Conservation (phyloP, 2,329 filamentous ascomycete species). For the Penicillium psychrosexuale region DNA sequence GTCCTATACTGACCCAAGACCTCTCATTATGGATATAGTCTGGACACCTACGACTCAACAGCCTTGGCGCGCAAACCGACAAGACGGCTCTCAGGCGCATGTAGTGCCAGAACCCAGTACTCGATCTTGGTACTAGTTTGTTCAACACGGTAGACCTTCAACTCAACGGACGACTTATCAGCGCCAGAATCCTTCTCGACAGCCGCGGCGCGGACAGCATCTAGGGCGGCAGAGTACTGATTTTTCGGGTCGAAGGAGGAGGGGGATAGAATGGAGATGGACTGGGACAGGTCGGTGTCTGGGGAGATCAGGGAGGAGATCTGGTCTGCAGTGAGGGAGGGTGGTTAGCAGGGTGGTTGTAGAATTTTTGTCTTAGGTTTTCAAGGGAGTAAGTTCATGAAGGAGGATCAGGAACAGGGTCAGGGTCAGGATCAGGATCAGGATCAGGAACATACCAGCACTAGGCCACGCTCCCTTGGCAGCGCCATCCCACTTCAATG, state of each 20-base stretch:
- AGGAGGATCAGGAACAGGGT: not conserved
- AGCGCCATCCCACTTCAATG: conserved; percentile 55
- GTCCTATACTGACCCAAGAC: not conserved
- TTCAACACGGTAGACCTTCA: conserved; percentile 71
- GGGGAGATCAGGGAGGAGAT: conserved; percentile 63
- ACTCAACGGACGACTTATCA: conserved; percentile 48
- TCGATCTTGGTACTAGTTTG: conserved; percentile 64
- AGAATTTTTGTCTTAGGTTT: not conserved
- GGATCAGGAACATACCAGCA: conserved; percentile 26
- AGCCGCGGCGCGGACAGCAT: conserved; percentile 55
- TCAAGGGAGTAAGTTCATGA: not conserved
- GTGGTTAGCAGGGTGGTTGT: conserved; percentile 10
- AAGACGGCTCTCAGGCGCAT: conserved; percentile 58
- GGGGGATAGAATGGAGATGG: conserved; percentile 62
- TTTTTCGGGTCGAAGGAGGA: conserved; percentile 70
- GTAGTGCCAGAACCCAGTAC: conserved; percentile 73
- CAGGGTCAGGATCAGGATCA: too few species aligned
- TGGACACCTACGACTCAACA: conserved; percentile 60
- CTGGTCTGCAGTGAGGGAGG: conserved; percentile 51
- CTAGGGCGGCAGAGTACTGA: conserved; percentile 55
- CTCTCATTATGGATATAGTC: not conserved
- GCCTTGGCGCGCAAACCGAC: conserved; percentile 76
- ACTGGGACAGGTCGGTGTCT: conserved; percentile 26
- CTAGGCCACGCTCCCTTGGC: conserved; percentile 34
- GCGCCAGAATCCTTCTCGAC: conserved; percentile 32